phyloP scores from a whole-genome alignment of 2,329 filamentous ascomycete species.

The Trichothecium roseum region DNA sequence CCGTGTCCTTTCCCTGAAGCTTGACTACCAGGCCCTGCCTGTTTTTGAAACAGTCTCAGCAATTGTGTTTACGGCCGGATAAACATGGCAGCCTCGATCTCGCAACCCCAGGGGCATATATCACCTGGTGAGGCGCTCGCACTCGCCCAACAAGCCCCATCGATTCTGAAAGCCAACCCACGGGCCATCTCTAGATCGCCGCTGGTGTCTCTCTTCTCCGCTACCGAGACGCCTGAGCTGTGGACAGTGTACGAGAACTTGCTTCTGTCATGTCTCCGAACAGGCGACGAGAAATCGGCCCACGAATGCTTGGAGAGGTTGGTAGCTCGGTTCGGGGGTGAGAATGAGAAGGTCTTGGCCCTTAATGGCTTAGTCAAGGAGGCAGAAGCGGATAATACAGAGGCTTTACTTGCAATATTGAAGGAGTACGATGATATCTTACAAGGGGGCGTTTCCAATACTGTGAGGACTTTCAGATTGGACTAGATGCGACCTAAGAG shows the following conservation, averaged over 20 bases:
- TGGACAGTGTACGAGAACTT: conserved; percentile 86
- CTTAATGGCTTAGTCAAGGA: conserved; percentile 77
- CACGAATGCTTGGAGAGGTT: conserved; percentile 66
- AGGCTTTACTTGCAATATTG: conserved; percentile 58
- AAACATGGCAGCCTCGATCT: conserved; percentile 40
- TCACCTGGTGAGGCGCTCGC: conserved; percentile 44
- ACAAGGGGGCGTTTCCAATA: conserved; percentile 63
- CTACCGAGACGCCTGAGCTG: conserved; percentile 63
- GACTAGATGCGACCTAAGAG: background rate
- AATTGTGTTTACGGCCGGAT: too few relatives aligned
- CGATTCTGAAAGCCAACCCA: conserved; percentile 41
- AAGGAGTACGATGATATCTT: conserved; percentile 70
- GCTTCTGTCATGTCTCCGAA: conserved; percentile 71
- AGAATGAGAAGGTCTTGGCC: conserved; percentile 80
- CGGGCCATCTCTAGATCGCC: conserved; percentile 45
- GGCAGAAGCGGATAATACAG: conserved; percentile 58
- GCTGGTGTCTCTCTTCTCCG: conserved; percentile 40
- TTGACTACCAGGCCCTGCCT: too few relatives aligned
- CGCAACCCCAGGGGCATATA: conserved; percentile 46
- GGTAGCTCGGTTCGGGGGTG: conserved; percentile 66
- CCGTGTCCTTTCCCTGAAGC: too few relatives aligned
- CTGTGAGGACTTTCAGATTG: conserved; percentile 42
- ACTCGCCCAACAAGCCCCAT: conserved; percentile 51
- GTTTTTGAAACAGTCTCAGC: too few relatives aligned
- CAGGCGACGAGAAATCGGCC: conserved; percentile 72